Evolutionary conservation across 1,284 basidiomycete species (phyloP), one percentile per base, ranked within the genome.

Genomic region (Sanghuangporus weigelae): DNA sequence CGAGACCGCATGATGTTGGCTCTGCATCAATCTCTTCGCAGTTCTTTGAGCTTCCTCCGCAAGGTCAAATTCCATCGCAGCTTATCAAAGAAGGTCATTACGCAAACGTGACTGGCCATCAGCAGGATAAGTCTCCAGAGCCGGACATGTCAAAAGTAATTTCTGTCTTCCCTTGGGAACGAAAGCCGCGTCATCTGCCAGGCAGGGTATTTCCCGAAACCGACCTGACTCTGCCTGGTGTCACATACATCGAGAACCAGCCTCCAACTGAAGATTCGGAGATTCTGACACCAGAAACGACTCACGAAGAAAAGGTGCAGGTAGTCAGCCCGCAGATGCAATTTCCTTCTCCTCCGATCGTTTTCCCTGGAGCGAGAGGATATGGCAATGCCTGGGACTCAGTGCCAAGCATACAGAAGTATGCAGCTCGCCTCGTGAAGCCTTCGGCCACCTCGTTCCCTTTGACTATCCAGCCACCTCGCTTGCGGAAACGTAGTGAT

Each of bases 151-250:
- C 75, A 35, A 91, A 90, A 69, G 84, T 96, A 35, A 87, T 88
- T 68, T 78, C 83, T 26, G 80, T 97, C n/a, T 98, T 98, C 73
- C 95, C 96, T 7, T 98, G 96, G 96, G 96, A 98, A 73, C 82
- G 85, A 62, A 83, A 81, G 63, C 83, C 82, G 3, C 84, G 90
- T 54, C 79, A 81, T 50, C 71, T 79, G 62, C 87, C 92, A 7
- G 80, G 81, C 16, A 85, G 93, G 59, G 84, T 91, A 12, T 95
- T 95, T 73, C 94, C 93, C n/a, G 76, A 75, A 19, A 79, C 83
- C 31, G 86, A 90, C 62, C 77, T 81, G 10, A 84, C 86, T 3
- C 82, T 82, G 2, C 82, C 83, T n/a, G 68, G 68, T 40, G 71
- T 77, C 7, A 71, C 77, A 59, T 84, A 84, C 69, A 69, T 83